Conservation (phyloP, 2,329 filamentous ascomycete species). For the Stachybotrys chlorohalonatus region DNA sequence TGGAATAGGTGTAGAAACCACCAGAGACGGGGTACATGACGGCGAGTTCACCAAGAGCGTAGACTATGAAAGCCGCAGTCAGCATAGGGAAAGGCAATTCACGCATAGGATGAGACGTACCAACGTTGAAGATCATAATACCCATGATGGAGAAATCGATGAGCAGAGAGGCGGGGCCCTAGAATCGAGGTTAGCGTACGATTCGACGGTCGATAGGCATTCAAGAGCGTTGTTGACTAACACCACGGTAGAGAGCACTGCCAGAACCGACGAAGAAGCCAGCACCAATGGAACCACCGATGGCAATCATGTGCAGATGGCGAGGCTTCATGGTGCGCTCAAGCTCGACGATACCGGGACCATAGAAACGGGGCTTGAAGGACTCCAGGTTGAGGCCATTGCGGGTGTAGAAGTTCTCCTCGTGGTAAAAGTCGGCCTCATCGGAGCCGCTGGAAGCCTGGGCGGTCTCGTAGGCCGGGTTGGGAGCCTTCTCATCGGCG, state of each 20-base stretch:
- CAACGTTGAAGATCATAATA: constrained; percentile 47
- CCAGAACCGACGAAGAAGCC: constrained; percentile 42
- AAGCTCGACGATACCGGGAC: constrained; percentile 22
- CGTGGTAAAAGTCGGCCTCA: constrained; percentile 10
- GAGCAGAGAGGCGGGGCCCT: constrained; percentile 30
- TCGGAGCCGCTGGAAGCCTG: not conserved
- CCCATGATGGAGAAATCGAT: constrained; percentile 43
- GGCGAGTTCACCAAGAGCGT: constrained; percentile 49
- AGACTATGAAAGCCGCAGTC: constrained; percentile 21
- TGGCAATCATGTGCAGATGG: constrained; percentile 52
- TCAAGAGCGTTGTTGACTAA: constrained; percentile 14
- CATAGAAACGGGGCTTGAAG: constrained; percentile 26
- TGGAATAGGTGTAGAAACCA: constrained; percentile 50
- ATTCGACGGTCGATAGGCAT: too few species aligned
- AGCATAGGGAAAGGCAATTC: not conserved
- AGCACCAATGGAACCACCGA: constrained; percentile 30
- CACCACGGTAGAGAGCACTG: constrained; percentile 36
- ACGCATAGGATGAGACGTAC: constrained; percentile 9
- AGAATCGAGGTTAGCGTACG: not conserved
- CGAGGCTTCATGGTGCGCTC: constrained; percentile 39
- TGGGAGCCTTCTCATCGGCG: not conserved
- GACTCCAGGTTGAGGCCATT: constrained; percentile 28
- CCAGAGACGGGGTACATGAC: constrained; percentile 50
- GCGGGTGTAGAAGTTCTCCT: constrained; percentile 24
- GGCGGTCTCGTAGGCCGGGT: constrained; percentile 1